Base-by-base conservation (phyloP, 192 early-diverging fungal species). In the Podila epicladia region DNA sequence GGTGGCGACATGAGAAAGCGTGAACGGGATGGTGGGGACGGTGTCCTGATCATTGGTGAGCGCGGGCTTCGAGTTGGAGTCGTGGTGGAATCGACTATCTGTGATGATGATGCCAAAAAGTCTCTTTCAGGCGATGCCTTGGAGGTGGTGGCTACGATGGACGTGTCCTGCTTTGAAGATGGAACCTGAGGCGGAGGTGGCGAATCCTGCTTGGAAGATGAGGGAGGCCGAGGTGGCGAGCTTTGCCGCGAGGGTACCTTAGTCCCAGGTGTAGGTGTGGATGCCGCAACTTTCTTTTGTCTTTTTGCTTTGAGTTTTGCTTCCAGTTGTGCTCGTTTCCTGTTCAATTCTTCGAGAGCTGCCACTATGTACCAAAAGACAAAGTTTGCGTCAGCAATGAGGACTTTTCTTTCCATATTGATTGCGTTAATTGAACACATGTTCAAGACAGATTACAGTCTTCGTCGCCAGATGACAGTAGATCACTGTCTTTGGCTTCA, bases 21-120 rank as follows among this genome's bases (percentile, higher is more conserved):
- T 57, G 77, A 59, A n/a, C 71, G 77, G 0, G 65, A 24, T n/a
- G 77, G 77, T 13, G 77, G 77, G 0, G 77, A 80, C 12, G 77
- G 77, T 22, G 77, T 73, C 55, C 62, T 60, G 35, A 80, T 53
- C 12, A 80, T 33, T 24, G 66, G 69, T 13, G 70, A 64, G 8
- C 45, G 66, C 17, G 58, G 59, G 24, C 51, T 73, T 17, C 70
- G 77, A 5, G 71, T 53, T 17, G 69, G 65, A 13, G 59, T 62
- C 58, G 67, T 69, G 12, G 29, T 57, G 17, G n/a, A 9, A 15
- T 61, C 31, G 17, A 13, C 59, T 19, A 61, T 28, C 22, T 24
- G 17, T 17, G 29, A 33, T 35, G 22, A 24, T 3, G 17, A 33
- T 5, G 59, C 8, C 6, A 61, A 61, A 33, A 9, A 24, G 9